Percentiles rank a stretch among this genome's conserved stretches.
Conservation (phyloP, 1,284 basidiomycete genomes). For the Apiotrichum gracile region DNA sequence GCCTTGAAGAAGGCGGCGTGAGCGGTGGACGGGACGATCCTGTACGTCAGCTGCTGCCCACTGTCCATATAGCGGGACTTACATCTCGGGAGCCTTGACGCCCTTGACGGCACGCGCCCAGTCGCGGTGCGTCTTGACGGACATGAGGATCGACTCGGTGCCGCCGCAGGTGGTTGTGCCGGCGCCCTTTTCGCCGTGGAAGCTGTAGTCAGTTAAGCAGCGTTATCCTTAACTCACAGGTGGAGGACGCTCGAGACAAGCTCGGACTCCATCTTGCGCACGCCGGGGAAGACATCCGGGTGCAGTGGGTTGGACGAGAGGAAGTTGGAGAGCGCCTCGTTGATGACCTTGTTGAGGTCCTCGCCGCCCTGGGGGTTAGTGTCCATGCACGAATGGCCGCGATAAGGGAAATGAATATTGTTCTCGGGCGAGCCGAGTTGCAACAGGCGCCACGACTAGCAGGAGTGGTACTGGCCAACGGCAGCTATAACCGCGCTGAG, state of each 20-base stretch:
- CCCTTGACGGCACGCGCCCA: slow-evolving; percentile 82
- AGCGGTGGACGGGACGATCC: slow-evolving; percentile 75
- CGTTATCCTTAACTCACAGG: slow-evolving; percentile 47
- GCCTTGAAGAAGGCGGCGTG: slow-evolving; percentile 97
- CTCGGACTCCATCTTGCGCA: slow-evolving; percentile 97
- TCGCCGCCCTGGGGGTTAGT: slow-evolving; percentile 64
- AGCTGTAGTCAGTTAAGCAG: slow-evolving; percentile 47
- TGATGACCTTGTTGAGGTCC: slow-evolving; percentile 57
- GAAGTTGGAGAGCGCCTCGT: slow-evolving; percentile 46
- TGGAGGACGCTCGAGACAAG: slow-evolving; percentile 88
- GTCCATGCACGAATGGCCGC: no score
- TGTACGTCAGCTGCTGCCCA: slow-evolving; percentile 6
- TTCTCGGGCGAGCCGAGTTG: no score
- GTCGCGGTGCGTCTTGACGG: slow-evolving; percentile 87
- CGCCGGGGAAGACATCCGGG: slow-evolving; percentile 84
- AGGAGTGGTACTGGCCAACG: no score
- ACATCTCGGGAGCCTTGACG: slow-evolving; percentile 90
- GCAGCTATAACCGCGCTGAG: no score
- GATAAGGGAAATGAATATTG: no score
- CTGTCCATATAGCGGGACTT: slow-evolving; percentile 37
- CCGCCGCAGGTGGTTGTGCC: slow-evolving; percentile 84
- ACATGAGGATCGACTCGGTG: slow-evolving; percentile 83
- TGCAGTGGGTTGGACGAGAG: slow-evolving; percentile 75
- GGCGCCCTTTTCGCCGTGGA: slow-evolving; percentile 74
- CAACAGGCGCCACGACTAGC: neutral